phyloP scores from a whole-genome alignment of 208 protist species.

The Trichomonas vaginalis region DNA sequence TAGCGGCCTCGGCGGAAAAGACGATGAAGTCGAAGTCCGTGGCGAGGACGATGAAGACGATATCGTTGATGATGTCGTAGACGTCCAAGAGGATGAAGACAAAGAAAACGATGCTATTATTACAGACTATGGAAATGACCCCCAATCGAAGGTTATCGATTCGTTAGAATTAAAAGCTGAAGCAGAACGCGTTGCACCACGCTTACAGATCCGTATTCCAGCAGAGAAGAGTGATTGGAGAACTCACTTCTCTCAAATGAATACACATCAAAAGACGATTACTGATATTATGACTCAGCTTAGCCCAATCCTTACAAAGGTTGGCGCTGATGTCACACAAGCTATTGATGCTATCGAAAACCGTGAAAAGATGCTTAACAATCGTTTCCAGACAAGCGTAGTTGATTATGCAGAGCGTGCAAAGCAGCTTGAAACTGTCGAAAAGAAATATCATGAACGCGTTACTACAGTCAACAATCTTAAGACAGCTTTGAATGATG shows the following conservation, averaged over 20 bases:
- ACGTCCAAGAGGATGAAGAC: background rate
- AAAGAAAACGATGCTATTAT: background rate
- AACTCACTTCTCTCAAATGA: background rate
- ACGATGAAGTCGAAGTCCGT: background rate
- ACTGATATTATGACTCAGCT: background rate
- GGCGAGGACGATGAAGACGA: background rate
- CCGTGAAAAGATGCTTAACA: background rate
- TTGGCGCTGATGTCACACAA: background rate
- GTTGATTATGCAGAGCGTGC: background rate
- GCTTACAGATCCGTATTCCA: constrained; percentile 8
- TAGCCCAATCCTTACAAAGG: background rate
- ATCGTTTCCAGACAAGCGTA: background rate
- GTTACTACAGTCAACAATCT: background rate
- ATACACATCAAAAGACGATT: background rate
- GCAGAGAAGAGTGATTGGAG: background rate
- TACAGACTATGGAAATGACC: background rate
- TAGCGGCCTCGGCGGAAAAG: background rate
- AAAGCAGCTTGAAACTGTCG: background rate
- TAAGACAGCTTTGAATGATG: background rate
- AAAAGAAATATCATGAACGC: background rate
- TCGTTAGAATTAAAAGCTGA: background rate
- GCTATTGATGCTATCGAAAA: background rate
- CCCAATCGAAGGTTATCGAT: background rate
- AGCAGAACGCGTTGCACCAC: background rate
- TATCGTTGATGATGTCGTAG: background rate